Evolutionary conservation across 192 early-diverging fungal species (phyloP), one percentile per base, ranked within the genome.

Genomic region (Spizellomyces sp.): DNA sequence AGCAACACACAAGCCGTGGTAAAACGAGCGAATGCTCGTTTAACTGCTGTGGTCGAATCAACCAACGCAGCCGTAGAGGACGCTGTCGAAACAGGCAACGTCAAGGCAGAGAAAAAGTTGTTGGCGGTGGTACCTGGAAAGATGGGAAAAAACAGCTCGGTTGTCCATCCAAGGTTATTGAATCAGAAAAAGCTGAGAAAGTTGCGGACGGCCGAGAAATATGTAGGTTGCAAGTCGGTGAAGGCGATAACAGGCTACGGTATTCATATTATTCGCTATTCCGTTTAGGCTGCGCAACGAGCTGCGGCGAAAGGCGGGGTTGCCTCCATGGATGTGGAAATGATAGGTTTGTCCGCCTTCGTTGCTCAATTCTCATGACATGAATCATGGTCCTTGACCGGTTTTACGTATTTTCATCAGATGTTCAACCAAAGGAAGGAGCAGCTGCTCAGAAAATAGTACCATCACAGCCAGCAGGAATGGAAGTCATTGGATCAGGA

Each of bases 161-260:
- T 72, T 19, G 47, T 64, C 9, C 12, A 54, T 1, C 70, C 70
- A 6, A 63, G 9, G 19, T 14, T 72, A 19, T 52, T 72, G 8
- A 72, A 52, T 62, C 63, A 72, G 70, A 72, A 72, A 54, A 72
- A 72, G 62, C 17, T 64, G 22, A 8, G 62, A 41, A 17, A 15
- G 54, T 41, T 72, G 62, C n/a, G 55, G 48, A 63, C 48, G 7
- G 15, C 10, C 9, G 48, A 64, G 48, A 72, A 72, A 56, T 54
- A 48, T n/a, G 63, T 65, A 48, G 15, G 63, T 65, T 12, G 5
- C 10, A 15, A n/a, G 45, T 17, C 0, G 46, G 12, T 65, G 14
- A 48, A 48, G 4, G 22, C 17, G 22, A 19, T 12, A 7, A 15
- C 27, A 61, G 5, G 46, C 6, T 43, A 46, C 3, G 2, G 8